Evolutionary conservation across 805 yeast genomes (phyloP).

Genomic region (Hanseniaspora hatyaiensis): DNA sequence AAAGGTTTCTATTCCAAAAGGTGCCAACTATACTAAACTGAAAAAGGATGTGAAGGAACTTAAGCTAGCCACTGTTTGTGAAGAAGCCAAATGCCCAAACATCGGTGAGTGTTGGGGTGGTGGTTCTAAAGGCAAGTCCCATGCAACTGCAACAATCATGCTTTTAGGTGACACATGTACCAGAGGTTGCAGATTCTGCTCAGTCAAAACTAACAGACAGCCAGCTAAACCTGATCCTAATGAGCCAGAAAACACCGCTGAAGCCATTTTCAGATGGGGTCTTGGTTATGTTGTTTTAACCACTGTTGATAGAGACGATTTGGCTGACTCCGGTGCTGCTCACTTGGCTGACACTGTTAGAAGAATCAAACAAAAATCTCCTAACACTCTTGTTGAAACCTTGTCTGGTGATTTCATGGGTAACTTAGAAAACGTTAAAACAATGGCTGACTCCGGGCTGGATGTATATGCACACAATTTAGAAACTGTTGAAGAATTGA

Average conservation of each 20-base stretch:
- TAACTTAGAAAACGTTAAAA: conserved; percentile 63
- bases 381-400: conserved; percentile 84
- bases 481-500: conserved; percentile 89
- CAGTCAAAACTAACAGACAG: conserved; percentile 80
- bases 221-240: conserved; percentile 87
- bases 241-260: conserved; percentile 97
- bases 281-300: conserved; percentile 94
- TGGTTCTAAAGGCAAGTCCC: conserved; percentile 55
- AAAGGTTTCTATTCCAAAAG: conserved; percentile 94
- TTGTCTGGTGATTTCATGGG: conserved; percentile 94
- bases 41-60: conserved; percentile 81
- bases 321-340: conserved; percentile 82
- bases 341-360: conserved; percentile 82
- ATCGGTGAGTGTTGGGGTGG: conserved; percentile 99
- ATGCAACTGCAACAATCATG: conserved; percentile 97
- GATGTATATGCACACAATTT: conserved; percentile 96
- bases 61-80: conserved; percentile 89
- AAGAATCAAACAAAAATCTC: conserved; percentile 75
- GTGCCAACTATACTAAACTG: conserved; percentile 65
- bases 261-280: conserved; percentile 95
- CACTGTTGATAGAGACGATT: conserved; percentile 94
- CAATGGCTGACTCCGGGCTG: conserved; percentile 72
- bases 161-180: conserved; percentile 97
- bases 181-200: conserved; percentile 96
- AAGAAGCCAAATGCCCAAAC: conserved; percentile 98